Evolutionary conservation across 306 rosid species (phyloP).

Genomic region (Alnus glutinosa): DNA sequence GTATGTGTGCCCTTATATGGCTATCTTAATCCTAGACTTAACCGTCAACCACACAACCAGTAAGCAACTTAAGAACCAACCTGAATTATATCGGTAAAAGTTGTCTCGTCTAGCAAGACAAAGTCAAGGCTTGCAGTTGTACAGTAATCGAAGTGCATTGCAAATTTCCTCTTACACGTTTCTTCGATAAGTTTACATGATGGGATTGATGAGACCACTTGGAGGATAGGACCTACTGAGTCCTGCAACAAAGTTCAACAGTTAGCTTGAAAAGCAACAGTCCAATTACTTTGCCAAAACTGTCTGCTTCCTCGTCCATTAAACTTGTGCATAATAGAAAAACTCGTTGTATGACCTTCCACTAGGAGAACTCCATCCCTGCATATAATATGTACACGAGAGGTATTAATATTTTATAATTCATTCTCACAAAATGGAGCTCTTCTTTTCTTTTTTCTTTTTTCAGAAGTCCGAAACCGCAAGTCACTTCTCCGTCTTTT

Average conservation of each 20-base stretch:
- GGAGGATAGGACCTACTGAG: slow-evolving; percentile 81
- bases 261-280: slow-evolving; percentile 62
- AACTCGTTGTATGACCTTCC: slow-evolving; percentile 84
- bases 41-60: slow-evolving; percentile 28
- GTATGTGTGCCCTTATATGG: slow-evolving; percentile 16
- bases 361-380: slow-evolving; percentile 91
- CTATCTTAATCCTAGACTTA: slow-evolving; percentile 22
- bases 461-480: slow-evolving; percentile 67
- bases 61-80: slow-evolving; percentile 43
- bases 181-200: slow-evolving; percentile 78
- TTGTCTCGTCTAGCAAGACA: slow-evolving; percentile 66
- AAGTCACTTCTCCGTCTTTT: slow-evolving; percentile 67
- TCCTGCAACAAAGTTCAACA: slow-evolving; percentile 92
- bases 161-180: slow-evolving; percentile 71
- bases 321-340: slow-evolving; percentile 85
- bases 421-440: slow-evolving; percentile 49
- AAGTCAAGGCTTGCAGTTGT: slow-evolving; percentile 81
- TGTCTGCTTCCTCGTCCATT: slow-evolving; percentile 88
- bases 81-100: slow-evolving; percentile 71
- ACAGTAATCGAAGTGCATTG: slow-evolving; percentile 91
- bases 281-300: slow-evolving; percentile 69
- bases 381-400: slow-evolving; percentile 79
- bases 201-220: slow-evolving; percentile 71
- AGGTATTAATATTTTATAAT: slow-evolving; percentile 68
- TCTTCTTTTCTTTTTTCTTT: slow-evolving; percentile 66